Conservation (phyloP, 352 stramenopile genomes). For the Phytophthora ramorum region DNA sequence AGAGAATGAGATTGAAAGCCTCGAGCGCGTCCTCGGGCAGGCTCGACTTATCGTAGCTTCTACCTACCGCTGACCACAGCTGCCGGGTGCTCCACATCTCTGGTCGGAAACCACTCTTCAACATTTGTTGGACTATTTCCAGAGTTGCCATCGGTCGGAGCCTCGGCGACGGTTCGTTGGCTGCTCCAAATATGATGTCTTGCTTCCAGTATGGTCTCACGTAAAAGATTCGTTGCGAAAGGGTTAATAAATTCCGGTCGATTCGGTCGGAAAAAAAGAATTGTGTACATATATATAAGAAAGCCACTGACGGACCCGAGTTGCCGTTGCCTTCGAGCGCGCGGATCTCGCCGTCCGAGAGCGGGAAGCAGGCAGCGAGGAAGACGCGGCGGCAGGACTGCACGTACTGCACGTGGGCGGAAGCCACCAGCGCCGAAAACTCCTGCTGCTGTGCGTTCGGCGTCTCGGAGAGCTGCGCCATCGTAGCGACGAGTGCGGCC, state of each 20-base stretch:
- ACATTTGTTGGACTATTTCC: too few relatives aligned
- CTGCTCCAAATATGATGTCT: not conserved
- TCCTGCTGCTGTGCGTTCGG: slow-evolving; percentile 11
- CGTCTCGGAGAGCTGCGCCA: slow-evolving; percentile 4
- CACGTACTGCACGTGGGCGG: slow-evolving; percentile 44
- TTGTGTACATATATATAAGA: too few relatives aligned
- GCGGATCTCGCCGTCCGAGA: slow-evolving; percentile 58
- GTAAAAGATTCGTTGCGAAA: too few relatives aligned
- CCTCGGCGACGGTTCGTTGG: not conserved
- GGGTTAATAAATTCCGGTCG: too few relatives aligned
- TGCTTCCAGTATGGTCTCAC: not conserved
- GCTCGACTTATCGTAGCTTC: too few relatives aligned
- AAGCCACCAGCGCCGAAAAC: slow-evolving; percentile 30
- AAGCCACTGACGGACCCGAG: slow-evolving; percentile 53
- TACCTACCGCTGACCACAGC: too few relatives aligned
- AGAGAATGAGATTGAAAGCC: not conserved
- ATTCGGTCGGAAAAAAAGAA: too few relatives aligned
- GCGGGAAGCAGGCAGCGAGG: slow-evolving; percentile 36
- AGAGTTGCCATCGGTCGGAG: not conserved
- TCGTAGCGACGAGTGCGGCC: slow-evolving; percentile 1
- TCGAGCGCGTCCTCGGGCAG: too few relatives aligned
- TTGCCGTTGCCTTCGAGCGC: slow-evolving; percentile 69
- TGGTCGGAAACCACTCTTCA: too few relatives aligned
- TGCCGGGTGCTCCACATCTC: too few relatives aligned
- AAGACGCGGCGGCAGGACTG: slow-evolving; percentile 17